Conservation (phyloP, 306 rosid genomes). For the Vicia sativa region DNA sequence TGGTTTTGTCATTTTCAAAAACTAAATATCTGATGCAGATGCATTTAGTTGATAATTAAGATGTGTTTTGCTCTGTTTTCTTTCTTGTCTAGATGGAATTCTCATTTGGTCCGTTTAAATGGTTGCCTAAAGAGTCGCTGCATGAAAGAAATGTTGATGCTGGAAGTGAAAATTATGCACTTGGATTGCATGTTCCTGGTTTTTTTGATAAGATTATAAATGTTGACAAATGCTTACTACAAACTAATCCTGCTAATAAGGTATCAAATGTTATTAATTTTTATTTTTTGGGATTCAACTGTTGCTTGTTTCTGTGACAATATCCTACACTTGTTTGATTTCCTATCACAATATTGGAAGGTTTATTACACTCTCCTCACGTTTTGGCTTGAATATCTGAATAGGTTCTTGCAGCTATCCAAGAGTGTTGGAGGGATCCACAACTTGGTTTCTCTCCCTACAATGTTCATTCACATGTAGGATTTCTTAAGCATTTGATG, state of each 20-base stretch:
- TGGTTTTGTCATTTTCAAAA: neutral
- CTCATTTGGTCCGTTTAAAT: constrained; percentile 79
- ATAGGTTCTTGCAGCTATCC: constrained; percentile 86
- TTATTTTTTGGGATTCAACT: neutral
- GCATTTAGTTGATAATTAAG: neutral
- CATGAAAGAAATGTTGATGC: constrained; percentile 46
- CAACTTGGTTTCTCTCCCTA: constrained; percentile 79
- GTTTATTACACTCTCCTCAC: constrained; percentile 45
- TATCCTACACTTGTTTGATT: constrained; percentile 15
- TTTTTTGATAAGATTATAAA: constrained; percentile 77
- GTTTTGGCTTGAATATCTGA: constrained; percentile 41
- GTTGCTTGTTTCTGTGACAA: constrained; percentile 15
- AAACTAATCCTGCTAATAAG: constrained; percentile 76
- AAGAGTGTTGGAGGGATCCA: constrained; percentile 89
- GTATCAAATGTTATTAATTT: constrained; percentile 40
- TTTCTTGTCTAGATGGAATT: constrained; percentile 81
- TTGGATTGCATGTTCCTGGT: constrained; percentile 89
- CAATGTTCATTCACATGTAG: constrained; percentile 72
- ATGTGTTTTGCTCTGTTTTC: constrained; percentile 5
- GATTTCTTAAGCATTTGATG: constrained; percentile 95
- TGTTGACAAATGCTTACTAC: constrained; percentile 79
- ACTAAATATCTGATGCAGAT: neutral
- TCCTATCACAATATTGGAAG: neutral
- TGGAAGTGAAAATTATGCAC: constrained; percentile 56
- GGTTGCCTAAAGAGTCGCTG: constrained; percentile 70